Conservation (phyloP, 2,329 filamentous ascomycete genomes). For the Chaetomium sp. region DNA sequence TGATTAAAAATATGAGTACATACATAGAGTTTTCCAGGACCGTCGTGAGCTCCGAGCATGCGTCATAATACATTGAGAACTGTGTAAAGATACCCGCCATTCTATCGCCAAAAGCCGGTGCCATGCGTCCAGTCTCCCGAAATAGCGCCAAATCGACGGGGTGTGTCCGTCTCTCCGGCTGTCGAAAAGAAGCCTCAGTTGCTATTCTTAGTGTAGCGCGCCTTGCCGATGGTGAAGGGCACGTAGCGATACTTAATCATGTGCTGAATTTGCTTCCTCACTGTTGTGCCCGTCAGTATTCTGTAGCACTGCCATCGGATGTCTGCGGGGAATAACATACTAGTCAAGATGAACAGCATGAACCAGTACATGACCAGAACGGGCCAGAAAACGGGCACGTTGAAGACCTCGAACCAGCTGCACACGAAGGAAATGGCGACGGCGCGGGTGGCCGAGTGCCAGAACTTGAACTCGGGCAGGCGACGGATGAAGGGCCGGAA, state of each 20-base stretch:
- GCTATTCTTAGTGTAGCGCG: slow-evolving; percentile 71
- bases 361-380: slow-evolving; percentile 98
- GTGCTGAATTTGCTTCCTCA: slow-evolving; percentile 99
- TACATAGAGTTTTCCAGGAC: slow-evolving; percentile 21
- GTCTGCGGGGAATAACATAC: slow-evolving; percentile 48
- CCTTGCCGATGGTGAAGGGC: slow-evolving; percentile 89
- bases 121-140: slow-evolving; percentile 4
- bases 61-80: slow-evolving; percentile 25
- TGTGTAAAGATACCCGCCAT: slow-evolving; percentile 5
- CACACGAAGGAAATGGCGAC: slow-evolving; percentile 81
- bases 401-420: slow-evolving; percentile 92
- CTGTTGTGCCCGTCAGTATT: slow-evolving; percentile 48
- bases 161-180: background rate
- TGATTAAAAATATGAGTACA: slow-evolving; percentile 23
- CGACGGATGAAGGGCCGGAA: slow-evolving; percentile 96
- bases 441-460: slow-evolving; percentile 91
- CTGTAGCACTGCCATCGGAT: background rate
- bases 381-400: slow-evolving; percentile 98
- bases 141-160: background rate
- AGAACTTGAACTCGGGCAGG: slow-evolving; percentile 99
- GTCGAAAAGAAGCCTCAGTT: slow-evolving; percentile 37
- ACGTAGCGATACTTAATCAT: slow-evolving; percentile 99
- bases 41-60: slow-evolving; percentile 25
- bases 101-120: slow-evolving; percentile 19
- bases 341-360: slow-evolving; percentile 92